These are phyloP conservation scores for Rhododendron kiyosumense DNA, from an alignment of 148 eudicot species.

Conservation along the genomic window DNA sequence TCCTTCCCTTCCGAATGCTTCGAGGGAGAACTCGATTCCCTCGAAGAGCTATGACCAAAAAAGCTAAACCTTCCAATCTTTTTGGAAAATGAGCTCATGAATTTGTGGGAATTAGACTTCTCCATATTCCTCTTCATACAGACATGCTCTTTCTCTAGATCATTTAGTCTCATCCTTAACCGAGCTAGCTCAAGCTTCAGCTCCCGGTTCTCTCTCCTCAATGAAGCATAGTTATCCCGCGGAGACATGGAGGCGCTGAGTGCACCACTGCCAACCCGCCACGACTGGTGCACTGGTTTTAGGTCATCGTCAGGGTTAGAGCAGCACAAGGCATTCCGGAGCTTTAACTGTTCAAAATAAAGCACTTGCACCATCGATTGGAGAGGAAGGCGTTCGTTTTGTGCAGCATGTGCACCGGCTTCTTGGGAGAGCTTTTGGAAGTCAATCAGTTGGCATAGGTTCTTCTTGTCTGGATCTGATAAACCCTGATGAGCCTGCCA, in stretches of 20 bases:
- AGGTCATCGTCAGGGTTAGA: slow-evolving; percentile 67
- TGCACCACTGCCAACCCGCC: slow-evolving; percentile 93
- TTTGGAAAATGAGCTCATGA: slow-evolving; percentile 77
- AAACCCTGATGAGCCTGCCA: slow-evolving; percentile 81
- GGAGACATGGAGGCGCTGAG: slow-evolving; percentile 96
- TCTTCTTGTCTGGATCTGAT: slow-evolving; percentile 68
- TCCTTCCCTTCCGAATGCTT: slow-evolving; percentile 66
- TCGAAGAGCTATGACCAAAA: slow-evolving; percentile 66
- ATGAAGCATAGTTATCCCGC: slow-evolving; percentile 79
- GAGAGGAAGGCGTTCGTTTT: slow-evolving; percentile 94
- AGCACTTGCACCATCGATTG: slow-evolving; percentile 96
- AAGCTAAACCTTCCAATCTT: slow-evolving; percentile 62
- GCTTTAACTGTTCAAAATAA: slow-evolving; percentile 75
- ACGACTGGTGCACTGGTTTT: slow-evolving; percentile 75
- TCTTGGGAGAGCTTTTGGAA: slow-evolving; percentile 90
- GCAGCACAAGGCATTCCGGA: slow-evolving; percentile 56
- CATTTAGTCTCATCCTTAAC: slow-evolving; percentile 85
- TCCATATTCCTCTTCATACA: slow-evolving; percentile 88
- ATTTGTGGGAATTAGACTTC: slow-evolving; percentile 62
- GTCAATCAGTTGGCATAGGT: slow-evolving; percentile 76
- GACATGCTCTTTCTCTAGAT: slow-evolving; percentile 91
- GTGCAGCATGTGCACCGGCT: slow-evolving; percentile 96
- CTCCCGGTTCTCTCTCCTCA: slow-evolving; percentile 81
- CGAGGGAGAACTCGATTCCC: slow-evolving; percentile 75
- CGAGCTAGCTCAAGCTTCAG: slow-evolving; percentile 94